Conservation (phyloP, 371 early-diverging fungal species). For the Capillidium heterosporum region DNA sequence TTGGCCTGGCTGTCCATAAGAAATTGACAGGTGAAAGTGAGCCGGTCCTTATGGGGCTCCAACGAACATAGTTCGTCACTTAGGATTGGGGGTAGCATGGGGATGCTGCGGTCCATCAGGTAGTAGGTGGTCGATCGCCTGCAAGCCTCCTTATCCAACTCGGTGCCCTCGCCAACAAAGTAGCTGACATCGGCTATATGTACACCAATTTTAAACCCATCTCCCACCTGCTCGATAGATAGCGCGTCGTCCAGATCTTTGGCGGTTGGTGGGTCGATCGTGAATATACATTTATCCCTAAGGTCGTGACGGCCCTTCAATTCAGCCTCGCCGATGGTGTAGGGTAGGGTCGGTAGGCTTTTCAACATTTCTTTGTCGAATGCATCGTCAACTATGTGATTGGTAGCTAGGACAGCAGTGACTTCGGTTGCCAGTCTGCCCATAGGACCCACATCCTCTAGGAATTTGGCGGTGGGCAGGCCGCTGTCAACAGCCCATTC, state of each 20-base stretch:
- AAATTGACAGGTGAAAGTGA: conserved; percentile 75
- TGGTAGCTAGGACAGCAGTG: conserved; percentile 47
- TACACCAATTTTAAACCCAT: conserved; percentile 79
- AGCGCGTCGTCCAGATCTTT: conserved; percentile 99
- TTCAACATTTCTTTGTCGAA: conserved; percentile 25
- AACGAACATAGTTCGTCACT: conserved; percentile 89
- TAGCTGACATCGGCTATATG: conserved; percentile 97
- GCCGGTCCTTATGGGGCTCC: conserved; percentile 71
- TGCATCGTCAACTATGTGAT: conserved; percentile 27
- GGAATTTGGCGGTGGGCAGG: conserved; percentile 52
- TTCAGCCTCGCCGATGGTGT: background rate
- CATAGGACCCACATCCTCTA: conserved; percentile 39
- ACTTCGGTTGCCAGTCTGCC: conserved; percentile 47
- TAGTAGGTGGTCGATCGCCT: conserved; percentile 90
- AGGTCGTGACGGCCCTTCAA: conserved; percentile 40
- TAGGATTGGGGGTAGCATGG: conserved; percentile 85
- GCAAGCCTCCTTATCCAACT: conserved; percentile 78
- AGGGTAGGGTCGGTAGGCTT: background rate
- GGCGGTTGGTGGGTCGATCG: conserved; percentile 98
- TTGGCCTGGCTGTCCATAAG: conserved; percentile 60
- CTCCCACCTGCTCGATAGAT: conserved; percentile 60
- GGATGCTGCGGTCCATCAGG: conserved; percentile 87
- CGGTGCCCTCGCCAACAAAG: conserved; percentile 75
- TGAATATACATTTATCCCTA: conserved; percentile 69
- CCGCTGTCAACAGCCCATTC: conserved; percentile 52